A percentile compares a stretch with the other conserved stretches of the same genome.
Conservation (phyloP, 257 asterid genomes). For the Craterostigma plantagineum region DNA sequence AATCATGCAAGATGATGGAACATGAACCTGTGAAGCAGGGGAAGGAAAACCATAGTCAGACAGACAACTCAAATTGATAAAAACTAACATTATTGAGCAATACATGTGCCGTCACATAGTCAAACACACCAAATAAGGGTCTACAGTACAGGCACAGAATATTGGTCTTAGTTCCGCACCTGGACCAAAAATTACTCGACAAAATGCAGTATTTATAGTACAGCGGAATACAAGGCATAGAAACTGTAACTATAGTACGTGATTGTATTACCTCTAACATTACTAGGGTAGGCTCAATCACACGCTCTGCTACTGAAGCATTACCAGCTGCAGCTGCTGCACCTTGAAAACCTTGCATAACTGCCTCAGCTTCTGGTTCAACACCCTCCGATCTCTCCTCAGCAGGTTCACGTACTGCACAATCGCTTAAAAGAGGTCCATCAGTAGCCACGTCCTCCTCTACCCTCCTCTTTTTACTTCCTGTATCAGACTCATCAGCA, state of each 20-base stretch:
- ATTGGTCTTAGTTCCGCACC: no score
- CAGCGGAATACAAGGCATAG: background rate
- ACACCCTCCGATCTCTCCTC: slow-evolving; percentile 48
- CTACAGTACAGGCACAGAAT: background rate
- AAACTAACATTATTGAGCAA: slow-evolving; percentile 7
- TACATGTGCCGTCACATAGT: background rate
- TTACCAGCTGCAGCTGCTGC: slow-evolving; percentile 51
- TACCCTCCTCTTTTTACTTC: slow-evolving; percentile 67
- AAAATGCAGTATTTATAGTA: background rate
- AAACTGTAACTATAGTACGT: slow-evolving; percentile 3
- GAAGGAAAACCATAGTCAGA: slow-evolving; percentile 4
- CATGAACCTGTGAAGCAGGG: slow-evolving; percentile 70
- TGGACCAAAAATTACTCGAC: background rate
- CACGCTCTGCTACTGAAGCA: slow-evolving; percentile 85
- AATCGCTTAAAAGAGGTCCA: slow-evolving; percentile 34
- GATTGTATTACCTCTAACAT: slow-evolving; percentile 74
- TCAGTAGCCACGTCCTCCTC: slow-evolving; percentile 53
- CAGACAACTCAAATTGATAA: slow-evolving; percentile 9
- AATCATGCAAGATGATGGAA: slow-evolving; percentile 94
- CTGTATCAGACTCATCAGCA: slow-evolving; percentile 62
- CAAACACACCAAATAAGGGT: no score
- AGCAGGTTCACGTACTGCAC: slow-evolving; percentile 39
- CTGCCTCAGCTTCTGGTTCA: slow-evolving; percentile 31
- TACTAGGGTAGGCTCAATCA: slow-evolving; percentile 87
- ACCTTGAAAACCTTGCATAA: slow-evolving; percentile 46